Percentiles rank a stretch among this genome's conserved stretches.
phyloP scores from a whole-genome alignment of 257 asterid species.

The Scutellaria barbata region DNA sequence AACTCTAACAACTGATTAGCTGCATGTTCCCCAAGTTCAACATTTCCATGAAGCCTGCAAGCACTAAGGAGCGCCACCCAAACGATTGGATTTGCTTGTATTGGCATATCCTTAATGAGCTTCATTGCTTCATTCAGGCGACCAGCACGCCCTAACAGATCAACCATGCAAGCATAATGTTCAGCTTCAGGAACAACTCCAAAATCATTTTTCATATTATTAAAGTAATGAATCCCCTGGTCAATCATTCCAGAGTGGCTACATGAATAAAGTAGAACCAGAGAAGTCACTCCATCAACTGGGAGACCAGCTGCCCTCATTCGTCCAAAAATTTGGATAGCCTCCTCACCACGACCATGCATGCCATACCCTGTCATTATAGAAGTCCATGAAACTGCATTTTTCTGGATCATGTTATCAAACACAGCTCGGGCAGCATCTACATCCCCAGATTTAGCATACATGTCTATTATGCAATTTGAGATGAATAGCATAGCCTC shows the following conservation, averaged over 20 bases:
- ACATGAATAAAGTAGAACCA: constrained; percentile 86
- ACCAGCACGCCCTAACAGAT: constrained; percentile 88
- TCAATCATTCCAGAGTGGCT: constrained; percentile 94
- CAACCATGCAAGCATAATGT: constrained; percentile 90
- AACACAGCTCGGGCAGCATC: constrained; percentile 73
- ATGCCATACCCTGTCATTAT: constrained; percentile 89
- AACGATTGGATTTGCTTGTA: constrained; percentile 66
- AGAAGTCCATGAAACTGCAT: constrained; percentile 83
- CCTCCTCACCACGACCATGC: constrained; percentile 88
- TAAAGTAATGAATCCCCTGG: constrained; percentile 68
- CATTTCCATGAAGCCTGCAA: constrained; percentile 85
- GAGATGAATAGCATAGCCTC: constrained; percentile 70
- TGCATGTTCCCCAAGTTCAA: constrained; percentile 81
- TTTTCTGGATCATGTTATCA: constrained; percentile 61
- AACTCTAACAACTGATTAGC: constrained; percentile 59
- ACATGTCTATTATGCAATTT: constrained; percentile 92
- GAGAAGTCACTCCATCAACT: constrained; percentile 77
- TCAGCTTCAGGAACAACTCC: constrained; percentile 70
- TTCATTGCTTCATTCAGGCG: constrained; percentile 74
- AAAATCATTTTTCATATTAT: constrained; percentile 59
- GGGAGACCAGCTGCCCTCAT: constrained; percentile 58
- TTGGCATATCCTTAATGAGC: constrained; percentile 65
- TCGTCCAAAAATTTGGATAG: constrained; percentile 58
- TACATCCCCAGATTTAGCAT: constrained; percentile 85
- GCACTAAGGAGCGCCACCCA: constrained; percentile 89